Conservation (phyloP, 2,329 filamentous ascomycete species). For the Fusarium coicis region DNA sequence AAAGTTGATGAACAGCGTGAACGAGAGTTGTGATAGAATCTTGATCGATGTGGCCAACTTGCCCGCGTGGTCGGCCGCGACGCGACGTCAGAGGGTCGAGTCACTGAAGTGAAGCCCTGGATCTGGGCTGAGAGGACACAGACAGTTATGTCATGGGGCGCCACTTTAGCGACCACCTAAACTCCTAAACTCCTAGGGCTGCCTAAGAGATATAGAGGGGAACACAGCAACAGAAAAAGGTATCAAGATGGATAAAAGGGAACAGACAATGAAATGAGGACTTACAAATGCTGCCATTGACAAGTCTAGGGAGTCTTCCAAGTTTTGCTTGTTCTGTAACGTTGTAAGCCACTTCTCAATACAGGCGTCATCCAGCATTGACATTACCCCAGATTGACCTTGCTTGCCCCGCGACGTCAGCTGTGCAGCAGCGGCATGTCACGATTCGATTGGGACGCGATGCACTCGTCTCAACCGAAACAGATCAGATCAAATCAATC, state of each 20-base stretch:
- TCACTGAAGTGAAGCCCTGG: slow-evolving; percentile 21
- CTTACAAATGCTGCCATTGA: slow-evolving; percentile 53
- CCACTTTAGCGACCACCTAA: slow-evolving; percentile 24
- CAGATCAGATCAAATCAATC: slow-evolving; percentile 1
- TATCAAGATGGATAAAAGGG: background rate
- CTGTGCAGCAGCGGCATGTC: slow-evolving; percentile 23
- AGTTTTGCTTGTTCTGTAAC: slow-evolving; percentile 39
- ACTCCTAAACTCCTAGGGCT: background rate
- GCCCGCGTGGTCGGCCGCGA: slow-evolving; percentile 31
- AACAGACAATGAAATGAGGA: background rate
- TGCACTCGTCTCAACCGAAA: background rate
- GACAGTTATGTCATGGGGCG: slow-evolving; percentile 42
- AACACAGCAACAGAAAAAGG: background rate
- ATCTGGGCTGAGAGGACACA: slow-evolving; percentile 15
- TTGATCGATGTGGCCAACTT: slow-evolving; percentile 4
- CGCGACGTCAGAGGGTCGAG: slow-evolving; percentile 39
- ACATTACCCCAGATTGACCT: slow-evolving; percentile 31
- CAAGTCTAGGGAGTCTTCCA: slow-evolving; percentile 21
- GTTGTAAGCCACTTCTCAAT: slow-evolving; percentile 36
- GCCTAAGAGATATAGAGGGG: background rate
- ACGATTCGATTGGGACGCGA: background rate
- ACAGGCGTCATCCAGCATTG: slow-evolving; percentile 46
- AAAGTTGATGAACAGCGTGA: background rate
- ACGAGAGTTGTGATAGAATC: slow-evolving; percentile 1
- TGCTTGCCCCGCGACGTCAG: slow-evolving; percentile 35